Base-by-base conservation (phyloP, 805 yeast species). In the Metschnikowia anglica region DNA sequence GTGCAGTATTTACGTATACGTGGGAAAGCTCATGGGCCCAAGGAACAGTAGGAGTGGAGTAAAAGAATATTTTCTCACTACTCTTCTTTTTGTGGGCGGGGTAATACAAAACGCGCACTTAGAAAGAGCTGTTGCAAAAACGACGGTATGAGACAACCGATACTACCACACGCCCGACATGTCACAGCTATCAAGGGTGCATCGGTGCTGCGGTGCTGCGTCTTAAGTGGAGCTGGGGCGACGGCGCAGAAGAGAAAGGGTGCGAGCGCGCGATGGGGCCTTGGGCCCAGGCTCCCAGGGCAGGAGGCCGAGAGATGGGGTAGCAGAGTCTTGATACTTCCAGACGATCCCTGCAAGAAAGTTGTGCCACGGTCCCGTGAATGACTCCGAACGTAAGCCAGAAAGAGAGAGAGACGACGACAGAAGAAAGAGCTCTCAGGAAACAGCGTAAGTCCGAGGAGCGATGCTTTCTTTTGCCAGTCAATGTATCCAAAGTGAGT, bases 401-500 rank as follows among this genome's bases (percentile, higher is more conserved):
- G 13, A 26, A 26, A 10, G 25, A 27, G 21, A 15, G 20, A 12
- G 11, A 6, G 34, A 26, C 13, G 20, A 4, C 7, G 39, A 29
- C n/a, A 4, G 39, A 34, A 15, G 37, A 16, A 29, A 20, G 29
- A 21, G 19, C 16, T 11, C 38, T 13, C 26, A 27, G 34, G 33
- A 33, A 30, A 34, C 44, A 34, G 32, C 19, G 30, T 7, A 43
- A 37, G 11, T 28, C 39, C 15, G 37, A 35, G 28, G 34, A 29
- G 21, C 30, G 27, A 15, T 36, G 37, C 16, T 72, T 65, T 56
- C 58, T 58, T 28, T 48, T 53, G 33, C 37, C 47, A 8, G 72
- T 76, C 1, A 68, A 67, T 38, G 60, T 68, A 30, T 25, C 57
- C 12, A 70, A 66, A 47, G 70, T 77, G 23, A 66, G 75, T 48